phyloP scores from a whole-genome alignment of 495 filamentous ascomycete species.

The Talaromyces liani region DNA sequence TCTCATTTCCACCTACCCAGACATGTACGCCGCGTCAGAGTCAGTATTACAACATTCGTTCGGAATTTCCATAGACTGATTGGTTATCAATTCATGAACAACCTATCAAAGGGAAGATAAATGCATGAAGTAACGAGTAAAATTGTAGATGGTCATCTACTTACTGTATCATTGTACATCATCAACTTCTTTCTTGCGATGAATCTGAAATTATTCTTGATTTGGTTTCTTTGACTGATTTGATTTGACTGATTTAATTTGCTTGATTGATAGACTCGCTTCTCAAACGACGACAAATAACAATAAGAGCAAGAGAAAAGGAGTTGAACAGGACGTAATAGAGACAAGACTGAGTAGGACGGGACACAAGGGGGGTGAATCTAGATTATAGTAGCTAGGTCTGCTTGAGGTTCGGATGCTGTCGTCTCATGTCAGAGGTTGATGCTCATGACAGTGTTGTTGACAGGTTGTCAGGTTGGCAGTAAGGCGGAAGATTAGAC shows the following conservation, averaged over 20 bases:
- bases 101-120: too few species aligned
- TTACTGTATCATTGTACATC: not conserved
- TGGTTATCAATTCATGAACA: not conserved
- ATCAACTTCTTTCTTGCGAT: not conserved
- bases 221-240: not conserved
- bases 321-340: not conserved
- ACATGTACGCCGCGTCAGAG: too few species aligned
- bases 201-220: not conserved
- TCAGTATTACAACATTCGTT: not conserved
- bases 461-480: not conserved
- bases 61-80: not conserved
- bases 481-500: constrained; percentile 24
- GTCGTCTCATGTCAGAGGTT: not conserved
- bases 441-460: not conserved
- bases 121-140: too few species aligned
- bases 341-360: not conserved
- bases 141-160: not conserved
- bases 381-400: not conserved
- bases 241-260: not conserved
- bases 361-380: not conserved
- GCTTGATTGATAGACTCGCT: not conserved
- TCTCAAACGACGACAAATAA: not conserved
- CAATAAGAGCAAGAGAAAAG: not conserved
- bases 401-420: not conserved
- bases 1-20: too few species aligned